Evolutionary conservation across 1,284 basidiomycete species (phyloP), one percentile per base, ranked within the genome.

Genomic region (Cutaneotrichosporon sp.): DNA sequence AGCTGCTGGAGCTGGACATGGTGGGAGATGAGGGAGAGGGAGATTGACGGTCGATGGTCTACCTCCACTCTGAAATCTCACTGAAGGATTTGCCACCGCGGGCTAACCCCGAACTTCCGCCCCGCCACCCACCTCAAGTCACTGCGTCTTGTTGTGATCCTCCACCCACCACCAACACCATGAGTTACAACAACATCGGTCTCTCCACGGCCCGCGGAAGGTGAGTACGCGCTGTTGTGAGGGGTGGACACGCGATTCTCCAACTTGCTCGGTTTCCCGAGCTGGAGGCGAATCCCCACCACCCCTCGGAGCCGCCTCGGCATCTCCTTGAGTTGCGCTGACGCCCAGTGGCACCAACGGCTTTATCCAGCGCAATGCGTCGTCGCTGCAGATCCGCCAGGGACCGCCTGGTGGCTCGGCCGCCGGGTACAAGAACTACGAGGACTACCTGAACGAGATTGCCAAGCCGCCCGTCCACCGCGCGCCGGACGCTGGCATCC

Each of bases 401-500:
- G 85, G 87, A 2, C 84, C 86, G 33, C 85, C 87, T 64, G 71
- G 67, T 16, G 89, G 90, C 67, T 84, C 86, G 60, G 83, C 84
- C 10, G 84, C 82, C 49, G 63, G 58, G 6, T 57, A 66, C 31
- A 59, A 68, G 43, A 56, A 60, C 33, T 86, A 87, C 34, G 91
- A 89, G 84, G 88, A 89, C 67, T 75, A 76, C 60, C 80, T 83
- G 56, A 75, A 76, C 58, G 69, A 71, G 54, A 62, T 75, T 38
- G 81, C 82, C 52, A 87, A 87, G 24, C 90, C 91, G 34, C 90
- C 90, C 14, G 89, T 91, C 65, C 90, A 95, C 77, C 85, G 93
- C 51, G 89, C 93, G 71, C 95, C 95, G 0, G 97, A 99, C 75
- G 85, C 87, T 66, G 91, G 85, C n/a, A 99, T 99, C 68, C 81